phyloP scores from a whole-genome alignment of 2,329 filamentous ascomycete genomes.

The Fusarium temperatum region DNA sequence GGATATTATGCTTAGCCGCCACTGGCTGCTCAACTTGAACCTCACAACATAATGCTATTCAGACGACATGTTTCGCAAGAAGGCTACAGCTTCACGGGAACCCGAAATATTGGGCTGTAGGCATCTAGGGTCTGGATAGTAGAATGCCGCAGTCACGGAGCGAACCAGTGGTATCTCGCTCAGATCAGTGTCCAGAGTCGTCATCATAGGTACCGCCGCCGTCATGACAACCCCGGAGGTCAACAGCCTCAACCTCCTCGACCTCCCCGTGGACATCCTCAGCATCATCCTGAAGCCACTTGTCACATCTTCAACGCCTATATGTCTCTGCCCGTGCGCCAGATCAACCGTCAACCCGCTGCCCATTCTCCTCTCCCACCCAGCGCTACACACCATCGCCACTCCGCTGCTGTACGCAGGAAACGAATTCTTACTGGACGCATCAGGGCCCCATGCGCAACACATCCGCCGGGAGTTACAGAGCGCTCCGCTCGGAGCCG shows the following conservation, averaged over 20 bases:
- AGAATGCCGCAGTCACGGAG: not conserved
- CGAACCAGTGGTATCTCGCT: not conserved
- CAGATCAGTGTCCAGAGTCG: not conserved
- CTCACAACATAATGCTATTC: not conserved
- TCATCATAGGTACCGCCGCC: not conserved
- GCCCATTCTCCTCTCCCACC: constrained; percentile 46
- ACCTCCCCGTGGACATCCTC: constrained; percentile 48
- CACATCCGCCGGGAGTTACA: constrained; percentile 42
- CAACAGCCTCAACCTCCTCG: constrained; percentile 43
- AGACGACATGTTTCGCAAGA: not conserved
- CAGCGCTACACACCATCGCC: constrained; percentile 46
- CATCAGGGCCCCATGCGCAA: constrained; percentile 40
- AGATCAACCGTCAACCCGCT: constrained; percentile 36
- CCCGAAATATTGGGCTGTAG: no score
- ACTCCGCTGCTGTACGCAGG: constrained; percentile 45
- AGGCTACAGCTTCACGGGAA: not conserved
- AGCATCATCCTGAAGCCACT: constrained; percentile 45
- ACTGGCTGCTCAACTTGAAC: not conserved
- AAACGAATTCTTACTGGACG: constrained; percentile 46
- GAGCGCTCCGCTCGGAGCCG: constrained; percentile 16
- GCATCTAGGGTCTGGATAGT: not conserved
- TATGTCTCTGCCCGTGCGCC: constrained; percentile 45
- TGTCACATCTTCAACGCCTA: constrained; percentile 35
- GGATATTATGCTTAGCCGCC: not conserved
- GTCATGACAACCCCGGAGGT: constrained; percentile 15